A percentile compares a stretch with the other conserved stretches of the same genome.
Conservation (phyloP, 1,284 basidiomycete genomes). For the Trichosporon inkin region DNA sequence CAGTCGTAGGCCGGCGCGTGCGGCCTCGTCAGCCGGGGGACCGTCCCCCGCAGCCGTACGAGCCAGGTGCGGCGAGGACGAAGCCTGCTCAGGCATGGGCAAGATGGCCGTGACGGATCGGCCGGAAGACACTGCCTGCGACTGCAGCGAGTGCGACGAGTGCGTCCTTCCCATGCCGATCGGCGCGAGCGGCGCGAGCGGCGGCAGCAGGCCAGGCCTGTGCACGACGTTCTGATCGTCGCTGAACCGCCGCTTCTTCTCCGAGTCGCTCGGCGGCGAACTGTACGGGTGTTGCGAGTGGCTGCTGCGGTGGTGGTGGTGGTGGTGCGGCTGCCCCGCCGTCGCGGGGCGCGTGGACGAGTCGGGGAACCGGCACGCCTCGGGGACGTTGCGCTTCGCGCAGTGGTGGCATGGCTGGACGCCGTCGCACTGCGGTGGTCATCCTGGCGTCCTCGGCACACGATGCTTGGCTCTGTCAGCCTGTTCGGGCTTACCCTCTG, state of each 20-base stretch:
- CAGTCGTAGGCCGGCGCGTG: not conserved
- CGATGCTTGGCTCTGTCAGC: too few relatives aligned
- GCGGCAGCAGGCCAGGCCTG: not conserved
- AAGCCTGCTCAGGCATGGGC: not conserved
- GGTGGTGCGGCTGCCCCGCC: too few relatives aligned
- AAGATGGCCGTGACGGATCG: not conserved
- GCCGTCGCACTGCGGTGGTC: constrained; percentile 26
- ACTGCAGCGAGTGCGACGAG: not conserved
- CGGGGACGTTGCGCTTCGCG: constrained; percentile 24
- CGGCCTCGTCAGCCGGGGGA: not conserved
- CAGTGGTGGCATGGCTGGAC: constrained; percentile 28
- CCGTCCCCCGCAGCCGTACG: not conserved
- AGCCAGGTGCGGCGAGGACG: too few relatives aligned
- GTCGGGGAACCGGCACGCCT: constrained; percentile 23
- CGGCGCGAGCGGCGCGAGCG: constrained; percentile 4
- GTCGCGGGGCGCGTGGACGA: not conserved
- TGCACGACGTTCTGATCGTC: not conserved
- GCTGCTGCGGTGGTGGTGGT: not conserved
- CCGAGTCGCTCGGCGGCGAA: constrained; percentile 3
- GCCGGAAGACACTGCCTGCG: constrained; percentile 1
- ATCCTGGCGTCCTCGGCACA: too few relatives aligned
- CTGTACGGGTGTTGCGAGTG: not conserved
- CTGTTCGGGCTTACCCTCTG: constrained; percentile 20
- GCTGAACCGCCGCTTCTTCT: constrained; percentile 5
- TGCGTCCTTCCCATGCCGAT: not conserved